Percentiles rank a stretch among this genome's conserved stretches.
Evolutionary conservation across 1,139 yeast genomes (phyloP).

Genomic region (Pichia sp.): DNA sequence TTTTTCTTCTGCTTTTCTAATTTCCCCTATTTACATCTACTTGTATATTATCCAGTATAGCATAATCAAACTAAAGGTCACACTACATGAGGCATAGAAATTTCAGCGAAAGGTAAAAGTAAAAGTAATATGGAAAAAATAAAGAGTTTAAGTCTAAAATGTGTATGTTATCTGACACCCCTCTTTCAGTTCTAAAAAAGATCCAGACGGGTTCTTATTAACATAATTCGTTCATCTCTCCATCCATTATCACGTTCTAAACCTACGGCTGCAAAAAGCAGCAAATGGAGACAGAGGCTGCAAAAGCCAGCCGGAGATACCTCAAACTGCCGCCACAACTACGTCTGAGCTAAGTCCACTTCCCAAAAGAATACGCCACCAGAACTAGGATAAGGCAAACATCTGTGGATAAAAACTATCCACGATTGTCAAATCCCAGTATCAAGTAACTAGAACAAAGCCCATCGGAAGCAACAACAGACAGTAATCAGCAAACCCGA

Average conservation of each 20-base stretch:
- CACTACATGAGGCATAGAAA: neutral
- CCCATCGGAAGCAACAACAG: neutral
- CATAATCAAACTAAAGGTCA: neutral
- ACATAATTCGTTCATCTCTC: conserved; percentile 29
- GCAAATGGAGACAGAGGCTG: conserved; percentile 3
- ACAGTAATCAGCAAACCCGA: neutral
- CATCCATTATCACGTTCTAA: conserved; percentile 32
- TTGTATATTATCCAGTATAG: neutral
- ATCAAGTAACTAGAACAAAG: conserved; percentile 10
- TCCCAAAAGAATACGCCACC: conserved; percentile 13
- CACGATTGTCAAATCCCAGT: conserved; percentile 8
- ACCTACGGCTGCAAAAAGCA: conserved; percentile 21
- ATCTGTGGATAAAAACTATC: conserved; percentile 17
- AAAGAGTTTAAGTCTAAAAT: conserved; percentile 10
- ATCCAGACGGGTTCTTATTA: conserved; percentile 36
- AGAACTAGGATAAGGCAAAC: neutral
- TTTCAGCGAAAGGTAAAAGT: too few relatives aligned
- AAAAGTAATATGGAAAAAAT: too few relatives aligned
- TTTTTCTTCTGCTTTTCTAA: neutral
- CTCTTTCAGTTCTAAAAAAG: conserved; percentile 28
- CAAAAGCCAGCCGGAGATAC: neutral
- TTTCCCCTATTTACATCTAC: neutral
- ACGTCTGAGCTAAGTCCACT: conserved; percentile 9
- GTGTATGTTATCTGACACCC: conserved; percentile 35
- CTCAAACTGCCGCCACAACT: neutral